phyloP scores from a whole-genome alignment of 75 land plant genomes.

The Cupressus sempervirens region DNA sequence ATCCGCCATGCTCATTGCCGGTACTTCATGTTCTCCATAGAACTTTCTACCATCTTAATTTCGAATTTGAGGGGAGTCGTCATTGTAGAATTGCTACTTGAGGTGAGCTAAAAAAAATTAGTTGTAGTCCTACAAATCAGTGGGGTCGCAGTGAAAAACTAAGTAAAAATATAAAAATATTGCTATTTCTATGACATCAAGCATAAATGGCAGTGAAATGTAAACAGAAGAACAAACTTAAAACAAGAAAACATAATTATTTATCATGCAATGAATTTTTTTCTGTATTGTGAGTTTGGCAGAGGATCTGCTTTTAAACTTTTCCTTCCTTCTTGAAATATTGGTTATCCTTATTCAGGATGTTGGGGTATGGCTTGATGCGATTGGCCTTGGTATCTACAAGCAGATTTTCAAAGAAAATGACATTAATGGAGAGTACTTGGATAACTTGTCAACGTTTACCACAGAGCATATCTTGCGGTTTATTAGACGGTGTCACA shows the following conservation, averaged over 20 bases:
- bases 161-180: too few relatives aligned
- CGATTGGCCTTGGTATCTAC: slow-evolving; percentile 24
- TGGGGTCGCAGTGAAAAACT: too few relatives aligned
- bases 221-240: background rate
- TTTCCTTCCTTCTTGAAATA: too few relatives aligned
- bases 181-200: background rate
- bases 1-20: background rate
- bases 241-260: background rate
- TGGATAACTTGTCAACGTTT: slow-evolving; percentile 32
- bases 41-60: too few relatives aligned
- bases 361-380: slow-evolving; percentile 34
- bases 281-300: background rate
- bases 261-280: background rate
- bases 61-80: background rate
- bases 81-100: background rate
- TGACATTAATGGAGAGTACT: slow-evolving; percentile 29
- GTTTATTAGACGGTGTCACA: slow-evolving; percentile 32
- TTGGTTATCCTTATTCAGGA: slow-evolving; percentile 18
- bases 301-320: background rate
- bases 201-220: background rate
- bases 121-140: background rate
- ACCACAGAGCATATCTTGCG: slow-evolving; percentile 38
- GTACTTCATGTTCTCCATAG: background rate
- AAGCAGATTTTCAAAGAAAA: slow-evolving; percentile 27
- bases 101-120: too few relatives aligned